phyloP scores from a whole-genome alignment of 2,329 filamentous ascomycete species.

The Periconia digitata region DNA sequence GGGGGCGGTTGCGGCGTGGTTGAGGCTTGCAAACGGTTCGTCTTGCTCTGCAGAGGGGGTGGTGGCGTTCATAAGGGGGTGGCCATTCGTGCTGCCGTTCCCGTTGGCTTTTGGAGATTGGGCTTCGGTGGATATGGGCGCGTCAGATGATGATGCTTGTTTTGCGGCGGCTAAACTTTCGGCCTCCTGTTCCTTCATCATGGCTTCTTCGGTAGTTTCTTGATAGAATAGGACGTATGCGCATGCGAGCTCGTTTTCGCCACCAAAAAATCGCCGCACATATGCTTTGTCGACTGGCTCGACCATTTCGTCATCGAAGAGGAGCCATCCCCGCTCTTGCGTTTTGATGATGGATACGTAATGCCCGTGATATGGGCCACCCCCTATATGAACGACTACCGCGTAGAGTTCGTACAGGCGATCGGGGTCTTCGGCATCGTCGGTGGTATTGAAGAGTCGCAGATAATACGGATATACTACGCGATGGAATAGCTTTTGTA shows the following conservation, averaged over 20 bases:
- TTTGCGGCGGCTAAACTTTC: constrained; percentile 60
- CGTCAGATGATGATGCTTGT: constrained; percentile 20
- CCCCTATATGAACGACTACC: constrained; percentile 95
- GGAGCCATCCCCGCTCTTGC: constrained; percentile 88
- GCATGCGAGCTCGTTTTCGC: constrained; percentile 80
- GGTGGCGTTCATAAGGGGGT: constrained; percentile 37
- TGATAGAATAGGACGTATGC: constrained; percentile 98
- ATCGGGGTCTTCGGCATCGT: constrained; percentile 91
- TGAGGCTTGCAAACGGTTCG: constrained; percentile 59
- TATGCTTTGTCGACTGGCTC: constrained; percentile 97
- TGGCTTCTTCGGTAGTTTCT: constrained; percentile 73
- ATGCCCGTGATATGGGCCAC: constrained; percentile 94
- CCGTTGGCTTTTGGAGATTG: constrained; percentile 56
- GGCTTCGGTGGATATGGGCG: constrained; percentile 28
- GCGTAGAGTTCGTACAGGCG: constrained; percentile 95
- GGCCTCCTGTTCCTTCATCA: constrained; percentile 77
- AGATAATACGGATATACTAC: constrained; percentile 97
- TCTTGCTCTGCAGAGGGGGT: constrained; percentile 47
- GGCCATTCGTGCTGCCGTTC: constrained; percentile 22
- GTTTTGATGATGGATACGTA: constrained; percentile 99
- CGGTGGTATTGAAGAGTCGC: constrained; percentile 95
- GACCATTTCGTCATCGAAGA: constrained; percentile 98
- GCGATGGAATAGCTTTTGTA: constrained; percentile 95
- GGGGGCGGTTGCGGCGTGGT: constrained; percentile 65
- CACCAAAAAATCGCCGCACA: constrained; percentile 95